Conservation (phyloP, 2,329 filamentous ascomycete genomes). For the Elsinoe fawcettii region DNA sequence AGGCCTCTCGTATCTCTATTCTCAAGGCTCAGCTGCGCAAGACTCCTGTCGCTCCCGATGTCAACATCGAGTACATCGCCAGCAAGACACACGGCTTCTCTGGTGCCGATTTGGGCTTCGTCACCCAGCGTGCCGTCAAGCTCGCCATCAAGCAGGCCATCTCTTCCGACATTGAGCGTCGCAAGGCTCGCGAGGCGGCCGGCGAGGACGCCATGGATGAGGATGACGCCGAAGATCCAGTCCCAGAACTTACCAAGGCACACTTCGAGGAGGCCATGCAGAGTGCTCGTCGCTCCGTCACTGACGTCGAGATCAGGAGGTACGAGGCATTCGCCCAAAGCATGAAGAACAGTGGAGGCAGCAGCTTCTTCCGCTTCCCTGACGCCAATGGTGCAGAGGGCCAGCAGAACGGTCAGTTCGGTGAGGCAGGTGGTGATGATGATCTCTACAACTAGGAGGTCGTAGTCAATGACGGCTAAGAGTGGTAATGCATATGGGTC, state of each 20-base stretch:
- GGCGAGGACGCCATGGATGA: constrained; percentile 79
- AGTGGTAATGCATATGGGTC: constrained; percentile 3
- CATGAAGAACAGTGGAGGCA: constrained; percentile 96
- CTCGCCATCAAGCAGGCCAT: constrained; percentile 98
- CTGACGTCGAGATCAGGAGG: constrained; percentile 91
- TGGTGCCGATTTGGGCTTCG: constrained; percentile 97
- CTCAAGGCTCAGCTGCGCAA: constrained; percentile 95
- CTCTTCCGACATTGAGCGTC: constrained; percentile 74
- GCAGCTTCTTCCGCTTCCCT: constrained; percentile 90
- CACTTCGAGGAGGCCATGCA: constrained; percentile 99
- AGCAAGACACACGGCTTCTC: constrained; percentile 98
- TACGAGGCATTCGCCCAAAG: constrained; percentile 98
- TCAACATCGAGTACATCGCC: constrained; percentile 86
- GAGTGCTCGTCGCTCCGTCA: constrained; percentile 85
- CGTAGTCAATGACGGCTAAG: neutral
- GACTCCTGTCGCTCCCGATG: constrained; percentile 81
- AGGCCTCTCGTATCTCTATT: constrained; percentile 80
- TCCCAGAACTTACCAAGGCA: constrained; percentile 88
- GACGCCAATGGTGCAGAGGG: constrained; percentile 29
- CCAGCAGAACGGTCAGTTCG: constrained; percentile 18
- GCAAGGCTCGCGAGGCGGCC: constrained; percentile 79
- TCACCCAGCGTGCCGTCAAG: constrained; percentile 98
- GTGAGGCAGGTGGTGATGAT: constrained; percentile 52
- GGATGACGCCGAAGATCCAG: constrained; percentile 75
- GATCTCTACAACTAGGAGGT: constrained; percentile 82